These are phyloP conservation scores for Talaromyces atroroseus DNA, from an alignment of 2,329 filamentous ascomycete species.

Conservation along the genomic window DNA sequence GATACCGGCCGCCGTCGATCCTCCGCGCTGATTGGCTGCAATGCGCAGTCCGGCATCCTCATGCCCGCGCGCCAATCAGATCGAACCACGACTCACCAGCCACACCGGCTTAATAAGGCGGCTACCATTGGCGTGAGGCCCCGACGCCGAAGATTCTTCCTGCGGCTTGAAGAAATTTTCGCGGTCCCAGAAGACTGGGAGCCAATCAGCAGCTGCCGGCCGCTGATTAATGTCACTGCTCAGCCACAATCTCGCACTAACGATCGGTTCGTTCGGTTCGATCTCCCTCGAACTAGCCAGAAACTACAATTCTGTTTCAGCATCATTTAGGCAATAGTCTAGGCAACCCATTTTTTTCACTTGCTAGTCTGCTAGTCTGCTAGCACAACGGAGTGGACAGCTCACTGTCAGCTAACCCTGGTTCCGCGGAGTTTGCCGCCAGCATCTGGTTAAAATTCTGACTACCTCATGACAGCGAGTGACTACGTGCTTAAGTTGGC, in stretches of 20 bases:
- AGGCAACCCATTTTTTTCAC: no score
- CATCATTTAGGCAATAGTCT: neutral
- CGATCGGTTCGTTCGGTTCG: neutral
- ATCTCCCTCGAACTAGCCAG: neutral
- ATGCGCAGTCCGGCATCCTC: neutral
- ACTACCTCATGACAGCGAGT: no score
- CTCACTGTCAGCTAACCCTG: neutral
- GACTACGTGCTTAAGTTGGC: no score
- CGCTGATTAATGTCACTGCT: neutral
- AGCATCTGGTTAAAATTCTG: no score
- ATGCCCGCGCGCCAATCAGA: neutral
- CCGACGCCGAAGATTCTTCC: neutral
- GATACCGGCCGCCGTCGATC: neutral
- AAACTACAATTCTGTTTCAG: neutral
- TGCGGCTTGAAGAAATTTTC: neutral
- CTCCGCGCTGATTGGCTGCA: neutral
- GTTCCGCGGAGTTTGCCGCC: no score
- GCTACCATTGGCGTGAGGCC: neutral
- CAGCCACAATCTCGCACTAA: neutral
- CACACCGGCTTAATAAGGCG: conserved; percentile 1
- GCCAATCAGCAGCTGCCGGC: neutral
- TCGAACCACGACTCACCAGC: conserved; percentile 2
- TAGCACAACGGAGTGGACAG: no score
- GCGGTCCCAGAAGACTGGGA: neutral
- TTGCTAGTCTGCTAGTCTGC: no score